Evolutionary conservation across 1,284 basidiomycete genomes (phyloP), one percentile per base, ranked within the genome.

Genomic region (Trichosporon sp.): DNA sequence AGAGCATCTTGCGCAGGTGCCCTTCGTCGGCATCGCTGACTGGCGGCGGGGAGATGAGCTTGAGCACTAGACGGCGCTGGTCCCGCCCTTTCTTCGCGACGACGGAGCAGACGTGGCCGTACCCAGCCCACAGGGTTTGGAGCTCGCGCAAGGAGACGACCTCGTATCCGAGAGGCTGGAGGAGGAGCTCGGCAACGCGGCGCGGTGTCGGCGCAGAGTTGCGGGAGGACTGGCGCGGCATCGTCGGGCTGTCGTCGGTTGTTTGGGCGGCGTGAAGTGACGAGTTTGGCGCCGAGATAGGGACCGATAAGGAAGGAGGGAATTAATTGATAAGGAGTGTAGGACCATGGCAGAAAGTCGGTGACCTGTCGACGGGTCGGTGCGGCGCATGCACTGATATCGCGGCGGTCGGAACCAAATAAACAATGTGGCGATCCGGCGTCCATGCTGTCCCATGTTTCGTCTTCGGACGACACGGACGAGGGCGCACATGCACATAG

Each of bases 111-210:
- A 74, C 68, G 31, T 70, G 67, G 2, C 73, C 73, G 63, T 74
- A 74, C 26, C 73, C 73, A 4, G 73, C 73, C 73, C 73, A 74
- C 40, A 74, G 68, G 26, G 73, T 72, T 32, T 74, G 71, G n/a
- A 74, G 65, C 7, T 59, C 35, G 21, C 66, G 40, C 35, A 65
- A 6, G 16, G 64, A 26, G 37, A 40, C 54, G 26, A 69, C 43
- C 12, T 37, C n/a, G 11, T 31, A 66, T 38, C 35, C 65, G 16
- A 56, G 21, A 19, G 31, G 54, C 4, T 37, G 7, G n/a, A 70
- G 69, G 19, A 70, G 69, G 31, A 37, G 10, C 21, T 48, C 61
- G 26, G 69, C 69, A 6, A 70, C 64, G 37, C 64, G 38, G 16
- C 37, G 16, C 35, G 40, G 38, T 6, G 64, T 65, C 31, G 59